phyloP scores from a whole-genome alignment of 2,329 filamentous ascomycete species.

The Xylariales sp. region DNA sequence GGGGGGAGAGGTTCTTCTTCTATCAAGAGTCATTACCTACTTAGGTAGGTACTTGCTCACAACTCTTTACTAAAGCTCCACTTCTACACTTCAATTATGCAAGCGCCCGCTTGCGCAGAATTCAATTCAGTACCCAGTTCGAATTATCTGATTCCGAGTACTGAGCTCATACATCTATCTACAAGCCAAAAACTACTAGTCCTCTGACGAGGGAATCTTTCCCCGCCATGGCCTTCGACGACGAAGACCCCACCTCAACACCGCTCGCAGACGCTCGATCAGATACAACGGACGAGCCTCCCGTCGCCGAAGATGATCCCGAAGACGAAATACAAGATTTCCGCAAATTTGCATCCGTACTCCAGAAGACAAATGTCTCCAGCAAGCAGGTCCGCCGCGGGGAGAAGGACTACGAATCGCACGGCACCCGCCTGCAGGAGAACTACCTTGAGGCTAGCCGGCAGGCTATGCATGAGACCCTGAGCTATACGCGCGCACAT shows the following conservation, averaged over 20 bases:
- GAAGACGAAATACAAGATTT: conserved; percentile 58
- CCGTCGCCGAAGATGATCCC: conserved; percentile 8
- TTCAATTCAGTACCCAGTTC: no score
- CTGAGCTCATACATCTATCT: not conserved
- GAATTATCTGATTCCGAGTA: no score
- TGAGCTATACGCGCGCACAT: conserved; percentile 73
- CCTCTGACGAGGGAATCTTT: no score
- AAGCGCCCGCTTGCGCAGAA: no score
- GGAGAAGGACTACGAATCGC: conserved; percentile 95
- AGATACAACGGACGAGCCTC: conserved; percentile 6
- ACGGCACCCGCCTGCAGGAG: conserved; percentile 79
- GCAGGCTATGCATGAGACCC: conserved; percentile 81
- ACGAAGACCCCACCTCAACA: conserved; percentile 30
- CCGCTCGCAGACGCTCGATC: not conserved
- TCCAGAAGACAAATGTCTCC: conserved; percentile 39
- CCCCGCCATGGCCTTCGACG: conserved; percentile 28
- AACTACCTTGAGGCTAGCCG: conserved; percentile 75
- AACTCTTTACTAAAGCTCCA: no score
- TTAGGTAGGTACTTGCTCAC: no score
- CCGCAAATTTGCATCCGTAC: conserved; percentile 59
- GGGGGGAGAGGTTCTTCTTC: no score
- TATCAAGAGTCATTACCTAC: no score
- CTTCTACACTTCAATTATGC: no score
- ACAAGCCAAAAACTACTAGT: not conserved
- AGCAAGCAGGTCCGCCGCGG: conserved; percentile 77